Evolutionary conservation across 352 stramenopile genomes (phyloP).

Genomic region (Globisporangium irregulare): DNA sequence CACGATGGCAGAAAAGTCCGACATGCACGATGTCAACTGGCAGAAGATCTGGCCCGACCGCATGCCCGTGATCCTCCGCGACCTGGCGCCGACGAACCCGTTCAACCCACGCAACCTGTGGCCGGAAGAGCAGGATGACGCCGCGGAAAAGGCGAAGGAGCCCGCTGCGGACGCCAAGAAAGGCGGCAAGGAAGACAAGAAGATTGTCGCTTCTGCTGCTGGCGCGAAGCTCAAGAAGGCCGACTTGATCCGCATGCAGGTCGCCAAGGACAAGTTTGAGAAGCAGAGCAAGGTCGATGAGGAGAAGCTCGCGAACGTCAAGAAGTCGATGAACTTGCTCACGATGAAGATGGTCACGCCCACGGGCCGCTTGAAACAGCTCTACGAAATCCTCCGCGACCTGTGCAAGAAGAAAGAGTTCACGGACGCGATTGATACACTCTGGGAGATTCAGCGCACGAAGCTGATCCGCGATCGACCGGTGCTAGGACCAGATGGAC

Average conservation of each 20-base stretch:
- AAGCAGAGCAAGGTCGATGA: constrained; percentile 88
- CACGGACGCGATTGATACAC: constrained; percentile 81
- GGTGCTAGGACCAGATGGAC: constrained; percentile 28
- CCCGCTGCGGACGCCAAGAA: constrained; percentile 1
- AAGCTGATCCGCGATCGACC: constrained; percentile 56
- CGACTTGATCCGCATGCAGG: constrained; percentile 82
- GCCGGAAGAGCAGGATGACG: constrained; percentile 69
- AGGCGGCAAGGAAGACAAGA: constrained; percentile 39
- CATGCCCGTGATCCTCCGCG: constrained; percentile 86
- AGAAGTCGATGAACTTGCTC: constrained; percentile 76
- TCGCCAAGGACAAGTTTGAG: constrained; percentile 85
- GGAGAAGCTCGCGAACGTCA: constrained; percentile 86
- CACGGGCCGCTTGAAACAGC: constrained; percentile 74
- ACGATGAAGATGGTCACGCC: constrained; percentile 87
- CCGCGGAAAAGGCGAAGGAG: constrained; percentile 14
- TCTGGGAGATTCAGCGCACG: constrained; percentile 85
- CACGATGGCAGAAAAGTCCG: constrained; percentile 66
- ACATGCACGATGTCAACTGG: constrained; percentile 87
- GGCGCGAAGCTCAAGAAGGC: constrained; percentile 79
- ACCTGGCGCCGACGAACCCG: constrained; percentile 79
- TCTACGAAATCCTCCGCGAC: constrained; percentile 84
- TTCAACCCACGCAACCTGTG: constrained; percentile 87
- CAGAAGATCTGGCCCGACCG: constrained; percentile 87
- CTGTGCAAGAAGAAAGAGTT: constrained; percentile 85
- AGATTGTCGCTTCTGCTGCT: constrained; percentile 16